phyloP scores from a whole-genome alignment of 2,329 filamentous ascomycete species.

The Stemphylium vesicarium region DNA sequence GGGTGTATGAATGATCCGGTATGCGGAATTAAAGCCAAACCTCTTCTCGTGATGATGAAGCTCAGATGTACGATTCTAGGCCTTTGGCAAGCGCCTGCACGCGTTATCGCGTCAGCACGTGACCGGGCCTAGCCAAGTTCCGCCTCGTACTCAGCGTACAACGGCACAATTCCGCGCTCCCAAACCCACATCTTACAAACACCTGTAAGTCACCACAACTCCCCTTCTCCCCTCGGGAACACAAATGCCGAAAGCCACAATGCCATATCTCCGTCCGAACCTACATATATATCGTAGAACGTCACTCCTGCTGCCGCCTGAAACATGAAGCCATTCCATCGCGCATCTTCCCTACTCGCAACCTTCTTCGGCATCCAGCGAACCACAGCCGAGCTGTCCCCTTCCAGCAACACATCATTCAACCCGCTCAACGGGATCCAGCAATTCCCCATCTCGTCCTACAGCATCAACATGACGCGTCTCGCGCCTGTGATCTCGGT shows the following conservation, averaged over 20 bases:
- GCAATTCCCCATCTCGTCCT: conserved; percentile 34
- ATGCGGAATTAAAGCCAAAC: too few species aligned
- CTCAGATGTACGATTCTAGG: too few species aligned
- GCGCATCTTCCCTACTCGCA: conserved; percentile 20
- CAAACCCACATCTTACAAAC: conserved; percentile 25
- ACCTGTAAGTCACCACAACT: conserved; percentile 2
- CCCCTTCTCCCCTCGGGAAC: background rate
- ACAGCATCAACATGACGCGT: conserved; percentile 37
- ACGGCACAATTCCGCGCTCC: conserved; percentile 33
- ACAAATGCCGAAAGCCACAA: conserved; percentile 16
- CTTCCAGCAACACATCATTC: conserved; percentile 25
- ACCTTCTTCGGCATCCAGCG: conserved; percentile 14
- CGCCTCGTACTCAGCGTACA: background rate
- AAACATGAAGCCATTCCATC: conserved; percentile 25
- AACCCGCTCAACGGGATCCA: conserved; percentile 36
- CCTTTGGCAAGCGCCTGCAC: background rate
- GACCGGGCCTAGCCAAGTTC: background rate
- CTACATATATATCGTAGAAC: conserved; percentile 2
- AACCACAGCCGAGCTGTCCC: conserved; percentile 12
- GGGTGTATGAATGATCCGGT: too few species aligned
- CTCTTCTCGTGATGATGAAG: too few species aligned
- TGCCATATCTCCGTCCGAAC: background rate
- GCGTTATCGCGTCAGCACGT: conserved; percentile 1
- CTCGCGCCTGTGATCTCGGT: conserved; percentile 49
- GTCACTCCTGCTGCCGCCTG: background rate